Evolutionary conservation across 169 alveolate genomes (phyloP).

Genomic region (Amoebophrya sp.): DNA sequence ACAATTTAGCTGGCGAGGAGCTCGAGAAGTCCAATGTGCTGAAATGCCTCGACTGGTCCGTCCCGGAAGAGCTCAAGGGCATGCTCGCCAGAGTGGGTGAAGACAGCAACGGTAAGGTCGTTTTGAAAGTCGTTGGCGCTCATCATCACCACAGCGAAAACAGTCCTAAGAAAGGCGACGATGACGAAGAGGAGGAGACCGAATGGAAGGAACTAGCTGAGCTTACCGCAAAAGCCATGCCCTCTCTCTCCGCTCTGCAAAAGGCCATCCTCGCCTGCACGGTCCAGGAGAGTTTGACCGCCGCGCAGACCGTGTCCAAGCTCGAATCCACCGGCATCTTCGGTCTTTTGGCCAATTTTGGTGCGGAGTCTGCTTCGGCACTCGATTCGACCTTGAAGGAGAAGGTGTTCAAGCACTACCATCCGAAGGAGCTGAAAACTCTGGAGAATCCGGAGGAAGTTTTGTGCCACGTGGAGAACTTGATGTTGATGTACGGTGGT

Average conservation of each 20-base stretch:
- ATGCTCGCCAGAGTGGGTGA: too few relatives aligned
- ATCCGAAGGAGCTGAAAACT: neutral
- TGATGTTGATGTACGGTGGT: slow-evolving; percentile 13
- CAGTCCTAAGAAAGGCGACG: neutral
- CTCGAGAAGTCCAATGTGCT: neutral
- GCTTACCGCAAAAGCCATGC: neutral
- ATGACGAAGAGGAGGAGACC: neutral
- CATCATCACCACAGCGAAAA: neutral
- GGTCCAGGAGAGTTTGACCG: neutral
- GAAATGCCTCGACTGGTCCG: neutral
- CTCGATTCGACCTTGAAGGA: neutral
- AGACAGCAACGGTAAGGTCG: too few relatives aligned
- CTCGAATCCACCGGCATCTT: neutral
- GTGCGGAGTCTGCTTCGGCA: too few relatives aligned
- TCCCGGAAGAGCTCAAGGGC: too few relatives aligned
- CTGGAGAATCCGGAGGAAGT: slow-evolving; percentile 9
- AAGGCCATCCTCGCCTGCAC: neutral
- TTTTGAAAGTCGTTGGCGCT: neutral
- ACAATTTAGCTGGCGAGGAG: neutral
- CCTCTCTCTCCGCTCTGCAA: neutral
- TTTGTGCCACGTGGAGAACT: slow-evolving; percentile 3
- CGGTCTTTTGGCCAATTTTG: neutral
- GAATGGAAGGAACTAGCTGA: neutral
- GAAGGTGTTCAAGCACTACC: neutral
- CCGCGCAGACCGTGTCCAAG: neutral